Percentiles rank a stretch among this genome's conserved stretches.
Conservation (phyloP, 2,329 filamentous ascomycete species). For the Ciborinia camelliae region DNA sequence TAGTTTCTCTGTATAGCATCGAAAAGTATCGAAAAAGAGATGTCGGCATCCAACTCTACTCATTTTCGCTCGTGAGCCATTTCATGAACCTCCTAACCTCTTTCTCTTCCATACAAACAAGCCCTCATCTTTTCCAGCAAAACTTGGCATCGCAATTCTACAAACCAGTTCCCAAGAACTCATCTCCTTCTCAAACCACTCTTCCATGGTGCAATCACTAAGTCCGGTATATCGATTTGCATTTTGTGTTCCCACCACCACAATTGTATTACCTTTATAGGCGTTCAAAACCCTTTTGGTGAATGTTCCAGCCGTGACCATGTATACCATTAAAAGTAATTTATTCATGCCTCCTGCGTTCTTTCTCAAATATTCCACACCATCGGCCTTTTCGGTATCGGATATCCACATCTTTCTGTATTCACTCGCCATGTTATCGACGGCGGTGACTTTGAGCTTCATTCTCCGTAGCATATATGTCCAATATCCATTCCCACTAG, state of each 20-base stretch:
- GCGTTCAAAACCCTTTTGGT: slow-evolving; percentile 58
- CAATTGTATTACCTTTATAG: slow-evolving; percentile 61
- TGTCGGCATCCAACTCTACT: neutral
- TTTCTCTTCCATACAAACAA: slow-evolving; percentile 54
- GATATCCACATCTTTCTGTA: slow-evolving; percentile 68
- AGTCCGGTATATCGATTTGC: slow-evolving; percentile 72
- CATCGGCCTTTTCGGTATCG: slow-evolving; percentile 63
- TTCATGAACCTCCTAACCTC: neutral
- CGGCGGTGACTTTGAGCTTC: slow-evolving; percentile 52
- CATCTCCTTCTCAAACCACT: slow-evolving; percentile 60
- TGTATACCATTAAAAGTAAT: slow-evolving; percentile 69
- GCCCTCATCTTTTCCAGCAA: slow-evolving; percentile 74
- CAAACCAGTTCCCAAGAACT: slow-evolving; percentile 56
- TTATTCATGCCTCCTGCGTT: slow-evolving; percentile 50
- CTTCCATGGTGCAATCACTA: slow-evolving; percentile 57
- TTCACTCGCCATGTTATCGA: slow-evolving; percentile 65
- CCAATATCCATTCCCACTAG: slow-evolving; percentile 74
- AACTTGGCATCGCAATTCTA: slow-evolving; percentile 68
- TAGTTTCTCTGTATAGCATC: no score
- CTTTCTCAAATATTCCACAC: slow-evolving; percentile 53
- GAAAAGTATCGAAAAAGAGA: neutral
- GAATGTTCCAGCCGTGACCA: slow-evolving; percentile 62
- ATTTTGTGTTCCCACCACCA: slow-evolving; percentile 74
- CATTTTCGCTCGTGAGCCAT: neutral
- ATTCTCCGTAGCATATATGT: slow-evolving; percentile 63